Conservation (phyloP, 2,329 filamentous ascomycete species). For the Westerdykella ornata region DNA sequence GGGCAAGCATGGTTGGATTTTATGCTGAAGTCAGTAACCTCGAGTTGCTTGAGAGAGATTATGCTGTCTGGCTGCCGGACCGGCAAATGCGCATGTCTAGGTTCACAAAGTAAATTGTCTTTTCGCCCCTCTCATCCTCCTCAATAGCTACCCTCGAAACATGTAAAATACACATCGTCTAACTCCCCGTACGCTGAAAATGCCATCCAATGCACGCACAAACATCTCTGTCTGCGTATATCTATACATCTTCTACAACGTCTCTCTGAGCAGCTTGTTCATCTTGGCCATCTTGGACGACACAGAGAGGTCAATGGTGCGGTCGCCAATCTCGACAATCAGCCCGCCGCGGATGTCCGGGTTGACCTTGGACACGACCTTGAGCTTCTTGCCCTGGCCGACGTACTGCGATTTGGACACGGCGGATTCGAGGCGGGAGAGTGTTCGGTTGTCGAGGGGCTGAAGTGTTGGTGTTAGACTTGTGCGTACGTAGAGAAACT, state of each 20-base stretch:
- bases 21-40: too few relatives aligned
- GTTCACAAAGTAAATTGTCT: conserved; percentile 18
- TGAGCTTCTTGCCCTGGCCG: conserved; percentile 91
- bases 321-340: conserved; percentile 92
- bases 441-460: conserved; percentile 80
- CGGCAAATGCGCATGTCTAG: too few relatives aligned
- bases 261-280: conserved; percentile 98
- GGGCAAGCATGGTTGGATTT: too few relatives aligned
- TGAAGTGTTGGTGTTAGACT: conserved; percentile 35
- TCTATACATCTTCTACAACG: conserved; percentile 65
- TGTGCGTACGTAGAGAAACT: not conserved
- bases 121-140: conserved; percentile 1
- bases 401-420: conserved; percentile 85
- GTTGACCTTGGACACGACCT: conserved; percentile 93
- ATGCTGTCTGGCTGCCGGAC: too few relatives aligned
- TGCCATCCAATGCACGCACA: too few relatives aligned
- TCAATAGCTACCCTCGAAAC: conserved; percentile 8
- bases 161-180: conserved; percentile 32
- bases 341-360: conserved; percentile 90
- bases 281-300: conserved; percentile 92
- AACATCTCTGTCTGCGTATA: too few relatives aligned
- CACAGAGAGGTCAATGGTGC: conserved; percentile 95
- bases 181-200: not conserved
- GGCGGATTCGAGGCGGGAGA: conserved; percentile 78
- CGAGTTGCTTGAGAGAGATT: too few relatives aligned